Evolutionary conservation across 108 stramenopile genomes (phyloP).

Genomic region (Cyclotella atomus): DNA sequence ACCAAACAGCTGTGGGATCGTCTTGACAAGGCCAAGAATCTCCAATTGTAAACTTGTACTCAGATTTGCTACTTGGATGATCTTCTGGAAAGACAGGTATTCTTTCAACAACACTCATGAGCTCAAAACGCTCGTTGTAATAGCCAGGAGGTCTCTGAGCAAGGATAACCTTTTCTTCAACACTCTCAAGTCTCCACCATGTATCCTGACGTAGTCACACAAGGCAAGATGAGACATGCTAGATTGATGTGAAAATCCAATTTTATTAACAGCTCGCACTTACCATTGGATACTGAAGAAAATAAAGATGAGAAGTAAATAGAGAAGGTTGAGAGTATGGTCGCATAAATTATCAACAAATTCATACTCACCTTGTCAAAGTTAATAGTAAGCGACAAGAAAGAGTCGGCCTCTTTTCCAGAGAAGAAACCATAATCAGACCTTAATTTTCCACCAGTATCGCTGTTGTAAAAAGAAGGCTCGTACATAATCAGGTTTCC

Average conservation of each 20-base stretch:
- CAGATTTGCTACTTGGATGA: neutral
- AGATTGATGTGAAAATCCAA: neutral
- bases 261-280: neutral
- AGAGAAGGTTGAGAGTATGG: neutral
- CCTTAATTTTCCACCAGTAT: neutral
- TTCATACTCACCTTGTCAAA: constrained; percentile 19
- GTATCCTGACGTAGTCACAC: too few species aligned
- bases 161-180: constrained; percentile 32
- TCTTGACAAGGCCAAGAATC: constrained; percentile 37
- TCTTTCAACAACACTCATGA: constrained; percentile 35
- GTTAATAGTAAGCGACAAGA: constrained; percentile 33
- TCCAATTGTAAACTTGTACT: constrained; percentile 38
- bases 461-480: constrained; percentile 18
- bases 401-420: constrained; percentile 26
- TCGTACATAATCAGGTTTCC: constrained; percentile 42
- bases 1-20: constrained; percentile 27
- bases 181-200: constrained; percentile 42
- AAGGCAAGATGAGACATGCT: too few species aligned
- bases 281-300: neutral
- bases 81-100: constrained; percentile 30
- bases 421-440: constrained; percentile 41
- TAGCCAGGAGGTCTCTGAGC: constrained; percentile 33
- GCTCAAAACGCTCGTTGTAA: constrained; percentile 45
- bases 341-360: too few species aligned
- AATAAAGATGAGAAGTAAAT: neutral